These are phyloP conservation scores for Sphaerulina vaccinii DNA, from an alignment of 2,329 filamentous ascomycete species.

Conservation along the genomic window DNA sequence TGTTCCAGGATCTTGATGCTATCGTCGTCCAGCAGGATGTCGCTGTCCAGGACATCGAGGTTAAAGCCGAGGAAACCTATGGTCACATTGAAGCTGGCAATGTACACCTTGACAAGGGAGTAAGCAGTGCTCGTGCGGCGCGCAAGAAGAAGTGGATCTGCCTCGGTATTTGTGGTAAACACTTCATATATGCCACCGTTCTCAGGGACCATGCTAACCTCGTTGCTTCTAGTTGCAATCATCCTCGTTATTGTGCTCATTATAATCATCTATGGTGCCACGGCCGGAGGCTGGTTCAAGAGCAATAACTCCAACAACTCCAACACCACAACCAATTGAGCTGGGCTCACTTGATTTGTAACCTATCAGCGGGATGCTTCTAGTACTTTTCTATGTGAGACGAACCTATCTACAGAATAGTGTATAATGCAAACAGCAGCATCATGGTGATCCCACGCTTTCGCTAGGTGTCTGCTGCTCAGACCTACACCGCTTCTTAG, in stretches of 20 bases:
- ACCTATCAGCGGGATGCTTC: background rate
- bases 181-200: constrained; percentile 38
- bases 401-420: constrained; percentile 3
- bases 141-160: constrained; percentile 97
- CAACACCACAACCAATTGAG: constrained; percentile 8
- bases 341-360: constrained; percentile 8
- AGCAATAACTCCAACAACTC: constrained; percentile 23
- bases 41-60: constrained; percentile 76
- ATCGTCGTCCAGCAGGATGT: constrained; percentile 84
- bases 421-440: background rate
- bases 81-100: constrained; percentile 84
- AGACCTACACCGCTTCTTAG: background rate
- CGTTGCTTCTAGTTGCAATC: constrained; percentile 31
- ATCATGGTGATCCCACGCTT: background rate
- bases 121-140: constrained; percentile 74
- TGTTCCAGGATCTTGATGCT: constrained; percentile 87
- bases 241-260: constrained; percentile 42
- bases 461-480: background rate
- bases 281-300: constrained; percentile 28
- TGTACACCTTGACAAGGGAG: constrained; percentile 75
- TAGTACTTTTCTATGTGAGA: constrained; percentile 2
- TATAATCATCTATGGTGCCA: constrained; percentile 37
- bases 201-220: constrained; percentile 6
- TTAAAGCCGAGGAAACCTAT: constrained; percentile 80
- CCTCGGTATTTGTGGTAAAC: constrained; percentile 68